A percentile compares a stretch with the other conserved stretches of the same genome.
These are phyloP conservation scores for Melanomma pulvis-pyrius DNA, from an alignment of 495 filamentous ascomycete species.

Conservation along the genomic window DNA sequence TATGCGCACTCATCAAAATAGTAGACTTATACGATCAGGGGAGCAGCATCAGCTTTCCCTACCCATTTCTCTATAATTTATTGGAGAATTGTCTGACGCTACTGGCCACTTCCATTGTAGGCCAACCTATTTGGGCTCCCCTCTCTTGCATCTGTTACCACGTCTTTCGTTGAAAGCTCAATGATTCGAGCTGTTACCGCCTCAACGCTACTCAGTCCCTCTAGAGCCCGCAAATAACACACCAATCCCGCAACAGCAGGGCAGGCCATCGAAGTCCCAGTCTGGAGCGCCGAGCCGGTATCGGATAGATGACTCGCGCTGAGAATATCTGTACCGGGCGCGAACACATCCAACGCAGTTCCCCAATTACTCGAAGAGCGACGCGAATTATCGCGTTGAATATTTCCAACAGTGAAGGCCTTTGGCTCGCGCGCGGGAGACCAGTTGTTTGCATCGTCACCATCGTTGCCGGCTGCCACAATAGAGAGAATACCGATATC, in stretches of 20 bases:
- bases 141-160: conserved; percentile 18
- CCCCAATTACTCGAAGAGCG: conserved; percentile 99
- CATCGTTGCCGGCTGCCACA: conserved; percentile 96
- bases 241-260: conserved; percentile 93
- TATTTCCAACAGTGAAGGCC: conserved; percentile 93
- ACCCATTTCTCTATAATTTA: too few species aligned
- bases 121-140: conserved; percentile 16
- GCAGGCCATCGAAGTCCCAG: conserved; percentile 97
- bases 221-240: conserved; percentile 70
- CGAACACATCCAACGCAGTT: conserved; percentile 98
- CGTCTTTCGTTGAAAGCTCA: conserved; percentile 2
- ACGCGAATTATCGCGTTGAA: conserved; percentile 84
- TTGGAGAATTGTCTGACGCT: too few species aligned
- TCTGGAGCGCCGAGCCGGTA: conserved; percentile 90
- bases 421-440: conserved; percentile 90
- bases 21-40: too few species aligned
- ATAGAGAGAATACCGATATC: conserved; percentile 88
- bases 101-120: too few species aligned
- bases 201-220: conserved; percentile 13
- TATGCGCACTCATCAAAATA: too few species aligned
- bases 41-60: too few species aligned
- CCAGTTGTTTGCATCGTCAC: conserved; percentile 94
- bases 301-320: conserved; percentile 97
- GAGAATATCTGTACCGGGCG: conserved; percentile 89
- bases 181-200: conserved; percentile 14